Conservation (phyloP, 495 filamentous ascomycete species). For the Penicillium canescens region DNA sequence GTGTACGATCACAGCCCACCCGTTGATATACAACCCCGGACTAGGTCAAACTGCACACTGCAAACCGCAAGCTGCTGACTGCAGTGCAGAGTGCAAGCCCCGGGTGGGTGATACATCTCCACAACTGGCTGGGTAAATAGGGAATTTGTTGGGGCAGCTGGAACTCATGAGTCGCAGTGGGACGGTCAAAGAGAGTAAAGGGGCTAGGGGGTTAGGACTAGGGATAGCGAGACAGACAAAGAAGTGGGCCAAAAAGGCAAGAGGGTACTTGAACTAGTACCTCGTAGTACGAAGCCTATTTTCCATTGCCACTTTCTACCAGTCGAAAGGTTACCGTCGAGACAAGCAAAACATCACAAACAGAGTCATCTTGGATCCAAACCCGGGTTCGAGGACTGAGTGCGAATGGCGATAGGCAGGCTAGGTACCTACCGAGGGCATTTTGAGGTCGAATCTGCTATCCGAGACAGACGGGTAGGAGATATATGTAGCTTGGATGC, state of each 20-base stretch:
- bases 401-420: background rate
- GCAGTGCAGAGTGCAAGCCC: too few species aligned
- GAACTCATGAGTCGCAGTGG: too few species aligned
- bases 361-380: background rate
- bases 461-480: slow-evolving; percentile 27
- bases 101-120: too few species aligned
- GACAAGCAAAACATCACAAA: slow-evolving; percentile 13
- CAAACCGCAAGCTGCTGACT: background rate
- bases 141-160: too few species aligned
- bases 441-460: slow-evolving; percentile 21
- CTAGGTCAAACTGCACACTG: slow-evolving; percentile 9
- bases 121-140: too few species aligned
- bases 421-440: slow-evolving; percentile 11
- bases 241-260: too few species aligned
- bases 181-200: too few species aligned
- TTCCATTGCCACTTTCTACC: background rate
- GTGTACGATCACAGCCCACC: slow-evolving; percentile 14
- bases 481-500: slow-evolving; percentile 17
- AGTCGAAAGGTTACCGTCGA: background rate
- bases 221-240: background rate
- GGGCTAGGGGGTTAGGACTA: too few species aligned
- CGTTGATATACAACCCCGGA: slow-evolving; percentile 22
- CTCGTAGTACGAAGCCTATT: background rate
- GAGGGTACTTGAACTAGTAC: too few species aligned
- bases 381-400: slow-evolving; percentile 18